These are phyloP conservation scores for Aphanoascus verrucosus DNA, from an alignment of 2,329 filamentous ascomycete genomes.

Conservation along the genomic window DNA sequence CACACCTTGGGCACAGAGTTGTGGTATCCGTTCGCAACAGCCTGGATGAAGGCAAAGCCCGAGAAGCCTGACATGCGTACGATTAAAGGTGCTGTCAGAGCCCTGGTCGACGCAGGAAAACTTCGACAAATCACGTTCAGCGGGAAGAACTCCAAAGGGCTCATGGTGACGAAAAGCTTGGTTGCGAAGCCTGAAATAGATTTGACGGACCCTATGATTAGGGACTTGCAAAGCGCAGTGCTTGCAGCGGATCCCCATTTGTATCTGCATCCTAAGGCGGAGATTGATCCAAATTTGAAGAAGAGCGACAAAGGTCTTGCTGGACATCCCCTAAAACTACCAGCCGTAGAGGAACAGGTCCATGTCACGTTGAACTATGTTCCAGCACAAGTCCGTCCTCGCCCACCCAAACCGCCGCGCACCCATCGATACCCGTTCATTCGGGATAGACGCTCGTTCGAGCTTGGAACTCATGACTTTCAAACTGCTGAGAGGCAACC, in stretches of 20 bases:
- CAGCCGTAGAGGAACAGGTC: constrained; percentile 25
- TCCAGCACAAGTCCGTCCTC: constrained; percentile 23
- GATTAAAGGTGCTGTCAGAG: constrained; percentile 41
- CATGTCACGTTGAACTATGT: constrained; percentile 30
- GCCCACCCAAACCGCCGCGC: neutral
- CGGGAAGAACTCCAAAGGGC: constrained; percentile 39
- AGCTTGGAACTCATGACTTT: neutral
- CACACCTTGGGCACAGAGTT: constrained; percentile 47
- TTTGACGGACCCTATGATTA: constrained; percentile 37
- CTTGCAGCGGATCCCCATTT: constrained; percentile 35
- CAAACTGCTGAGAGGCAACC: neutral
- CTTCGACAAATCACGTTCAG: constrained; percentile 45
- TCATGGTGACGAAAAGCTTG: constrained; percentile 42
- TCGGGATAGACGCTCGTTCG: neutral
- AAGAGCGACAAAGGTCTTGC: constrained; percentile 18
- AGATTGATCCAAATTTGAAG: constrained; percentile 29
- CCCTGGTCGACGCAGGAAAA: constrained; percentile 41
- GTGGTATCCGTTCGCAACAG: constrained; percentile 43
- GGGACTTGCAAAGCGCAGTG: constrained; percentile 41
- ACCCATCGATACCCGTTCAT: neutral
- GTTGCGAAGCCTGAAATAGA: constrained; percentile 39
- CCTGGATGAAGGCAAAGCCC: constrained; percentile 40
- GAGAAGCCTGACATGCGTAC: constrained; percentile 44
- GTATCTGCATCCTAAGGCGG: constrained; percentile 37
- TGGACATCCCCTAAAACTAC: constrained; percentile 18